phyloP scores from a whole-genome alignment of 768 basidiomycete genomes.

The Chalciporus piperatus region DNA sequence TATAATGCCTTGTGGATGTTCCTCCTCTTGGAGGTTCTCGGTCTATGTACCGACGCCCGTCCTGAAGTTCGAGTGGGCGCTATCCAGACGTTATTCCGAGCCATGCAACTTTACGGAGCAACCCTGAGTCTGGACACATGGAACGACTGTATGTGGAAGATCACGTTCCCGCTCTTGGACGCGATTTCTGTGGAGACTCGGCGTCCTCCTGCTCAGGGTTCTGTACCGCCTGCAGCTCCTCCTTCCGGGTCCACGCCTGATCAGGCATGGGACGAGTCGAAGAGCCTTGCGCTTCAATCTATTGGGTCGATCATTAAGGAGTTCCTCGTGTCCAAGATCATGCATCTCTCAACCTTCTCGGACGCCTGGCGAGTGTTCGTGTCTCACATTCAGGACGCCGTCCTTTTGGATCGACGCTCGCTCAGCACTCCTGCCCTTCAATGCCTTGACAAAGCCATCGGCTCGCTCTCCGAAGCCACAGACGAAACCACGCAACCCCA shows the following conservation, averaged over 20 bases:
- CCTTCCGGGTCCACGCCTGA: conserved; percentile 17
- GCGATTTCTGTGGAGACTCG: conserved; percentile 59
- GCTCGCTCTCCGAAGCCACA: conserved; percentile 44
- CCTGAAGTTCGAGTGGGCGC: conserved; percentile 91
- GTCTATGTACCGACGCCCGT: conserved; percentile 76
- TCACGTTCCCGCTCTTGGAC: conserved; percentile 85
- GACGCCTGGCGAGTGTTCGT: conserved; percentile 78
- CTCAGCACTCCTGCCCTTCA: conserved; percentile 84
- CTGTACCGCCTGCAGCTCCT: conserved; percentile 5
- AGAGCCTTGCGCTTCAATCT: conserved; percentile 80
- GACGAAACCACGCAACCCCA: conserved; percentile 32
- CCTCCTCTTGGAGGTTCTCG: conserved; percentile 78
- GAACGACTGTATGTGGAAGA: conserved; percentile 89
- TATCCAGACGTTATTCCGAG: conserved; percentile 92
- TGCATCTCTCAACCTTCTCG: conserved; percentile 65
- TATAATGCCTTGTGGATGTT: conserved; percentile 95
- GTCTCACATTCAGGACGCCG: conserved; percentile 63
- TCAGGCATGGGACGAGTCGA: conserved; percentile 83
- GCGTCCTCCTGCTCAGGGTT: conserved; percentile 21
- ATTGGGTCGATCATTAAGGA: conserved; percentile 81
- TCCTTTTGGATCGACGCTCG: conserved; percentile 61
- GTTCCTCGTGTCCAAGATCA: conserved; percentile 72
- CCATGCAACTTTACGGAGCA: conserved; percentile 90
- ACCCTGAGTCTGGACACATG: conserved; percentile 80
- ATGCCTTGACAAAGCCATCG: conserved; percentile 76